Evolutionary conservation across 2,329 filamentous ascomycete genomes (phyloP), one percentile per base, ranked within the genome.

Genomic region (Arthrobotrys iridis): DNA sequence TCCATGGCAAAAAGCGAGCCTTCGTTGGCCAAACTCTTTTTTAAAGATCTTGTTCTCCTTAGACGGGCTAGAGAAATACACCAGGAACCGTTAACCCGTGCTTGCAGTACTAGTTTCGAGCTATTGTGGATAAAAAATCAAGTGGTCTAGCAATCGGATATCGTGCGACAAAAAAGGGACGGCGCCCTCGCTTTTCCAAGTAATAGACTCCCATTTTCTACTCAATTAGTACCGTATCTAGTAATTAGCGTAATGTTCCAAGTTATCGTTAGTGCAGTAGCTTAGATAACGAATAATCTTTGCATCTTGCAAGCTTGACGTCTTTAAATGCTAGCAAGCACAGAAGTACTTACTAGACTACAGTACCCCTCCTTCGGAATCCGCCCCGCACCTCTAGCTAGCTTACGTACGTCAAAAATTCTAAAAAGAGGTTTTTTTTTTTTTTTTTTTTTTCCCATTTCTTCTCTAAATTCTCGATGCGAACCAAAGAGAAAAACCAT

Each of bases 91-190:
- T n/a, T n/a, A n/a, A n/a, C 30, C 50, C 28, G 50, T 55, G 48
- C 28, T 55, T 15, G 48, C 28, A 55, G 50, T 33, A 52, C 10
- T 20, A 10, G 15, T 37, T 37, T 37, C 10, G 50, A 37, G 30
- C 30, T 37, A 55, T 24, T 15, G 18, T 10, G 18, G 7, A 55
- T 7, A 55, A 13, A 55, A 37, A 28, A 55, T 33, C 13, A 18
- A 37, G 7, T 13, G 18, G 28, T 46, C 37, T 48, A 62, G 48
- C 48, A 37, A 52, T 71, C 66, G 66, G 66, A 71, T 63, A 71
- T 64, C 46, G 66, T 35, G 66, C 66, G 48, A 64, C 37, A 28
- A 48, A 28, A 48, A 35, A 45, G 13, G 43, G 35, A 59, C 28
- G 10, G 33, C 41, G 33, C 4, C 7, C 6, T 35, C 28, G n/a